Evolutionary conservation across 306 rosid species (phyloP), one percentile per base, ranked within the genome.

Genomic region (Sindora glabra): DNA sequence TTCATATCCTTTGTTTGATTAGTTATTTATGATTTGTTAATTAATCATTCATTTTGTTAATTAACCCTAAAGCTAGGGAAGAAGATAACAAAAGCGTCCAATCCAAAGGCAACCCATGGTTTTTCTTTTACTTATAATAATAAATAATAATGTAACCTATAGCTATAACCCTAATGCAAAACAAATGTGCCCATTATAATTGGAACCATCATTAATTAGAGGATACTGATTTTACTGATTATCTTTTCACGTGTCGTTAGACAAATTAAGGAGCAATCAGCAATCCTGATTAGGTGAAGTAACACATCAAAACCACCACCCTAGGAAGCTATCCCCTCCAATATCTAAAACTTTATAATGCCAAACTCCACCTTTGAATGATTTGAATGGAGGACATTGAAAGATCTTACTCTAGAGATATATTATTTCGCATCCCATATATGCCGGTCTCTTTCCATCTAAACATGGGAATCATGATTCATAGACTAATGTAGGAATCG

Each of bases 101-200:
- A 40, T 44, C 19, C 29, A 1, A 60, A 38, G 50, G 41, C 23
- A 34, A 7, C 64, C 9, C 11, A 23, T 61, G 21, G 22, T 33
- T 70, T 50, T 50, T 32, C 65, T 16, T 32, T n/a, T n/a, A n/a
- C n/a, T n/a, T n/a, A n/a, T n/a, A n/a, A n/a, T n/a, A n/a, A n/a
- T n/a, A 42, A 48, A 18, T 19, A 72, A 65, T 57, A 21, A 58
- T 72, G 42, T 54, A 59, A 16, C 56, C 50, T 4, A 29, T 15
- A 69, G 46, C 68, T 42, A 60, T n/a, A 13, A 48, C 3, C 67
- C 45, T 58, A 33, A 41, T 65, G 26, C 52, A 48, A 40, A 44
- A 72, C 66, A 13, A 71, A 64, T 56, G 50, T 50, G 24, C 21
- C 47, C 50, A 50, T n/a, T 30, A 32, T 40, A 57, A 65, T 72